Evolutionary conservation across 2,329 filamentous ascomycete genomes (phyloP).

Genomic region (Aspergillus uvarum): DNA sequence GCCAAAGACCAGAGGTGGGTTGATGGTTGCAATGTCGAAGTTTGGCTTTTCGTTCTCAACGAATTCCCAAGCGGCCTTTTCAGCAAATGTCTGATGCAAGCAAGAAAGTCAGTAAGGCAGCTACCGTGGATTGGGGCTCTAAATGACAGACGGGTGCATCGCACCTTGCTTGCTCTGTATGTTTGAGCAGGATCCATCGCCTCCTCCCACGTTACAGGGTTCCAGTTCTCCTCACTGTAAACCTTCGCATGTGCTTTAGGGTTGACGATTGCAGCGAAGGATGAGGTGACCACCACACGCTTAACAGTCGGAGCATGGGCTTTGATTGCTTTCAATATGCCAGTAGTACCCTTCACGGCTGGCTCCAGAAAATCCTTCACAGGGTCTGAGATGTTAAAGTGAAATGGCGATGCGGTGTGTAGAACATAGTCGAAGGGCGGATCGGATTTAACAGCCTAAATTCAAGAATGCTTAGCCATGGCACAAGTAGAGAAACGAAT

Average conservation of each 20-base stretch:
- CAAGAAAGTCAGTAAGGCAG: background rate
- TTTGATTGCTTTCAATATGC: conserved; percentile 62
- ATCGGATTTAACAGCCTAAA: conserved; percentile 56
- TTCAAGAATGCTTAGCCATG: background rate
- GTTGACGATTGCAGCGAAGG: conserved; percentile 66
- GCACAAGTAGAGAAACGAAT: background rate
- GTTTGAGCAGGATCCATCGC: conserved; percentile 36
- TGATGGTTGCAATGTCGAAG: conserved; percentile 63
- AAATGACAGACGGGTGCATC: background rate
- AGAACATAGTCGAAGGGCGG: conserved; percentile 71
- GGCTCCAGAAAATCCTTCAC: conserved; percentile 63
- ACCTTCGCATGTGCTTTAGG: conserved; percentile 34
- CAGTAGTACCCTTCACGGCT: conserved; percentile 63
- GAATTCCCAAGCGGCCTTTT: conserved; percentile 67
- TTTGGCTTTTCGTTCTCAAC: conserved; percentile 55
- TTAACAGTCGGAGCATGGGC: conserved; percentile 65
- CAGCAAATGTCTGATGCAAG: conserved; percentile 54
- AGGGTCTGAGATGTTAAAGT: conserved; percentile 68
- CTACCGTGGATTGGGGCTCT: background rate
- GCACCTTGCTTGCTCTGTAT: conserved; percentile 56
- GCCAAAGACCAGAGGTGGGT: conserved; percentile 63
- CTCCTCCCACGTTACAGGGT: conserved; percentile 46
- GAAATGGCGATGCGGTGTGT: conserved; percentile 73
- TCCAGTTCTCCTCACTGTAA: conserved; percentile 45
- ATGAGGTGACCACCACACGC: conserved; percentile 69